A percentile compares a stretch with the other conserved stretches of the same genome.
These are phyloP conservation scores for Chamaecyparis obtusa DNA, from an alignment of 75 land plant species.

Conservation along the genomic window DNA sequence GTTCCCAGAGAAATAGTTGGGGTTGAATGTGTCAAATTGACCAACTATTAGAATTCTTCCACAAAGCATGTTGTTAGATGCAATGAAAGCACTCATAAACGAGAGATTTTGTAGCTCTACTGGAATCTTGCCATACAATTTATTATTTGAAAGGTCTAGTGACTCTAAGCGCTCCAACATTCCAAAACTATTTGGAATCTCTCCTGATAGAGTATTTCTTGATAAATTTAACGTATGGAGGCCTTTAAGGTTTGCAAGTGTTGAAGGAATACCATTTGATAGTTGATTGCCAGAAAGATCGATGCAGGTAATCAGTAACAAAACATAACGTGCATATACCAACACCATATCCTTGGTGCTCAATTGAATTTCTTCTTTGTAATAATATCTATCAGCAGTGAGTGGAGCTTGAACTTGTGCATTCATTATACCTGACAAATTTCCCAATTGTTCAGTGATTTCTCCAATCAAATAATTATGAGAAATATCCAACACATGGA, in stretches of 20 bases:
- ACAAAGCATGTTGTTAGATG: conserved; percentile 19
- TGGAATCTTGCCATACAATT: conserved; percentile 9
- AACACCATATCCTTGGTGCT: not conserved
- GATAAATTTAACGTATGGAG: conserved; percentile 11
- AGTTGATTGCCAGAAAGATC: conserved; percentile 16
- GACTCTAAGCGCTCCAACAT: not conserved
- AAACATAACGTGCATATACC: not conserved
- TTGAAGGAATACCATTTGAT: conserved; percentile 9
- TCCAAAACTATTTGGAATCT: conserved; percentile 1
- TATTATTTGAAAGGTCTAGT: too few relatives aligned
- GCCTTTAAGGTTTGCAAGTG: not conserved
- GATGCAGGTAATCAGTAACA: not conserved
- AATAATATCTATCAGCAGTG: too few relatives aligned
- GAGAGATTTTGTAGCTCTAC: not conserved
- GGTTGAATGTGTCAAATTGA: not conserved
- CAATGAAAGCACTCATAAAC: not conserved
- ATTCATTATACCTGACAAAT: too few relatives aligned
- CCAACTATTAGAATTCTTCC: not conserved
- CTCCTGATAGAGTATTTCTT: conserved; percentile 7
- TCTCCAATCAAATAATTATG: too few relatives aligned
- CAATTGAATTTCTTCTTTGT: too few relatives aligned
- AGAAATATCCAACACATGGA: too few relatives aligned
- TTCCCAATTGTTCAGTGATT: too few relatives aligned
- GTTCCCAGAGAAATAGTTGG: not conserved
- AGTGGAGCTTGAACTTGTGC: too few relatives aligned